phyloP scores from a whole-genome alignment of 2,329 filamentous ascomycete genomes.

The Xylariales sp. region DNA sequence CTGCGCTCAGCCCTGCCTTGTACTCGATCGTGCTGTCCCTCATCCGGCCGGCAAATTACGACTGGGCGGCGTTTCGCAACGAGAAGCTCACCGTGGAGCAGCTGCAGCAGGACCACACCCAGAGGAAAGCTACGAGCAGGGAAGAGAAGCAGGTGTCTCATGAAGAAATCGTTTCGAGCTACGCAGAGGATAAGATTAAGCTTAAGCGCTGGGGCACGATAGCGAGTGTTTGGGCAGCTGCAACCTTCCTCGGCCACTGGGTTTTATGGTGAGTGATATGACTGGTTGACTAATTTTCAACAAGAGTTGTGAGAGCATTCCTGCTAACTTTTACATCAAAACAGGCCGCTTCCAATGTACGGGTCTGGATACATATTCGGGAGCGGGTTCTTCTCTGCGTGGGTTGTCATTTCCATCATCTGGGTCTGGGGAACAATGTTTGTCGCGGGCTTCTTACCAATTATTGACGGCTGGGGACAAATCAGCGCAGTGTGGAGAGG shows the following conservation, averaged over 20 bases:
- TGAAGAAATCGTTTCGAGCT: constrained; percentile 18
- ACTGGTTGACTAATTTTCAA: too few relatives aligned
- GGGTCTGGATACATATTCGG: constrained; percentile 44
- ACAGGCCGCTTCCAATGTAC: constrained; percentile 49
- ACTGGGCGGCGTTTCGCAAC: constrained; percentile 28
- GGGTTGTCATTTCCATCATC: constrained; percentile 45
- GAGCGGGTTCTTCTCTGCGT: constrained; percentile 43
- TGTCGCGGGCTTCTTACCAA: constrained; percentile 42
- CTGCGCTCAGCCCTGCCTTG: constrained; percentile 3
- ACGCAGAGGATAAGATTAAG: constrained; percentile 25
- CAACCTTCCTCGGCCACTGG: constrained; percentile 49
- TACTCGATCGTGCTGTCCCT: constrained; percentile 3
- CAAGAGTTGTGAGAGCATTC: too few relatives aligned
- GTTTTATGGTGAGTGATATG: constrained; percentile 42
- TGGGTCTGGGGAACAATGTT: constrained; percentile 50
- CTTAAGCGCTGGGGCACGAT: constrained; percentile 42
- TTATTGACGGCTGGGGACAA: constrained; percentile 39
- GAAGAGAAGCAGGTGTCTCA: constrained; percentile 10
- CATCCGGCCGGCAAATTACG: constrained; percentile 3
- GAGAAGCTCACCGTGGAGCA: constrained; percentile 34
- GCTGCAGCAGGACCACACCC: too few relatives aligned
- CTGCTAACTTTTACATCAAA: too few relatives aligned
- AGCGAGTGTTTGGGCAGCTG: constrained; percentile 39
- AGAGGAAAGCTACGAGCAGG: constrained; percentile 8
- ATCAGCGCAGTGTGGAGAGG: constrained; percentile 21